phyloP scores from a whole-genome alignment of 2,329 filamentous ascomycete genomes.

The Lachnellula hyalina region DNA sequence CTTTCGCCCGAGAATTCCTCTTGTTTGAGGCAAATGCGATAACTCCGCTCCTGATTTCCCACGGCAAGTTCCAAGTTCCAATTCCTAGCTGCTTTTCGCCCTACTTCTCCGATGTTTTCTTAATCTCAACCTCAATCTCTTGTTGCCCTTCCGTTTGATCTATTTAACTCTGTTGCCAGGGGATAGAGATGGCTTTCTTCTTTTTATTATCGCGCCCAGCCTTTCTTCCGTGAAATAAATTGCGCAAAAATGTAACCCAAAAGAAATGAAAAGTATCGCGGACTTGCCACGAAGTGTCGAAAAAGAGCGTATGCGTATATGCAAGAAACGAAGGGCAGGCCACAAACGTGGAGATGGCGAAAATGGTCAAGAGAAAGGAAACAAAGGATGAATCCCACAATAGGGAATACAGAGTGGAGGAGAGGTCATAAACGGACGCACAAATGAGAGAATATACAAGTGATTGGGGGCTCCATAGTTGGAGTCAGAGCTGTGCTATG shows the following conservation, averaged over 20 bases:
- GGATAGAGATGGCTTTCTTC: neutral
- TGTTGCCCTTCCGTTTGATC: too few species aligned
- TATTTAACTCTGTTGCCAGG: neutral
- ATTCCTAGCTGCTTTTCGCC: neutral
- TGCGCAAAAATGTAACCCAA: constrained; percentile 5
- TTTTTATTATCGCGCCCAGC: neutral
- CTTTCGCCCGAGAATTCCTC: neutral
- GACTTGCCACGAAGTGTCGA: constrained; percentile 14
- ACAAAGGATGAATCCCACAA: neutral
- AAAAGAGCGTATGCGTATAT: constrained; percentile 14
- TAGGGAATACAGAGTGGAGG: neutral
- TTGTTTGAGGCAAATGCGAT: neutral
- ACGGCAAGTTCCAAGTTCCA: neutral
- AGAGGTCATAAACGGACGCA: neutral
- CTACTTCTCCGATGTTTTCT: neutral
- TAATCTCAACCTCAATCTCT: neutral
- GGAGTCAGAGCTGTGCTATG: neutral
- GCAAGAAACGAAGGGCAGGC: constrained; percentile 13
- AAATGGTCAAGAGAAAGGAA: constrained; percentile 43
- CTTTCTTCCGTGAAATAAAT: neutral
- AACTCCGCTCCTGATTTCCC: neutral
- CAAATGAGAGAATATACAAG: neutral
- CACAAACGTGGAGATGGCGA: constrained; percentile 2
- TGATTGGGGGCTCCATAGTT: neutral
- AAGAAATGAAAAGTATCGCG: constrained; percentile 17